These are phyloP conservation scores for Claviceps africana DNA, from an alignment of 2,329 filamentous ascomycete genomes.

Conservation along the genomic window DNA sequence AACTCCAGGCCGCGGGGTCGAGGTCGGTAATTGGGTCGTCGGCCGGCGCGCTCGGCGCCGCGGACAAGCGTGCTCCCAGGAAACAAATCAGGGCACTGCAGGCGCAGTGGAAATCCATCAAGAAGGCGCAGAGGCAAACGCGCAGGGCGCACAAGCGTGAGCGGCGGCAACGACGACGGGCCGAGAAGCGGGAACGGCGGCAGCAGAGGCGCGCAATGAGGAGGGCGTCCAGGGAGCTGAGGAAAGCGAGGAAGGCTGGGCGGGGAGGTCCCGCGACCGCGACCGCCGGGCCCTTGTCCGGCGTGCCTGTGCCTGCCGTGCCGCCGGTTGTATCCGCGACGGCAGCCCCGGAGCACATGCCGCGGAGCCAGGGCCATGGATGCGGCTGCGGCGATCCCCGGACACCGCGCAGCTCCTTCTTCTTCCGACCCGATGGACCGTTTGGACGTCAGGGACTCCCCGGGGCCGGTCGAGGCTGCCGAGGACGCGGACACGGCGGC, in stretches of 20 bases:
- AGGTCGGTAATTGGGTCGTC: not conserved
- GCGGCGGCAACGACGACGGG: conserved; percentile 15
- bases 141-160: conserved; percentile 19
- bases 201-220: conserved; percentile 18
- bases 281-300: not conserved
- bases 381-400: not conserved
- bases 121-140: conserved; percentile 16
- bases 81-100: conserved; percentile 31
- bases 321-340: not conserved
- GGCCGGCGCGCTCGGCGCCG: not conserved
- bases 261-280: conserved; percentile 2
- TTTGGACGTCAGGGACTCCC: not conserved
- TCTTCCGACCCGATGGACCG: not conserved
- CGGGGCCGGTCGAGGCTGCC: not conserved
- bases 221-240: conserved; percentile 16
- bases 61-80: conserved; percentile 22
- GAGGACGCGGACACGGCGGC: conserved; percentile 1
- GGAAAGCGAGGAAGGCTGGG: conserved; percentile 8
- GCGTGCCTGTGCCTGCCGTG: not conserved
- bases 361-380: not conserved
- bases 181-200: conserved; percentile 20
- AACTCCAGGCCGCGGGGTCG: conserved; percentile 28
- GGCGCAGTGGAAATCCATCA: conserved; percentile 26
- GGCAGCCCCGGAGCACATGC: not conserved
- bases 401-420: not conserved